phyloP scores from a whole-genome alignment of 164 flowering plant genomes.

The Nymphaea thermarum region DNA sequence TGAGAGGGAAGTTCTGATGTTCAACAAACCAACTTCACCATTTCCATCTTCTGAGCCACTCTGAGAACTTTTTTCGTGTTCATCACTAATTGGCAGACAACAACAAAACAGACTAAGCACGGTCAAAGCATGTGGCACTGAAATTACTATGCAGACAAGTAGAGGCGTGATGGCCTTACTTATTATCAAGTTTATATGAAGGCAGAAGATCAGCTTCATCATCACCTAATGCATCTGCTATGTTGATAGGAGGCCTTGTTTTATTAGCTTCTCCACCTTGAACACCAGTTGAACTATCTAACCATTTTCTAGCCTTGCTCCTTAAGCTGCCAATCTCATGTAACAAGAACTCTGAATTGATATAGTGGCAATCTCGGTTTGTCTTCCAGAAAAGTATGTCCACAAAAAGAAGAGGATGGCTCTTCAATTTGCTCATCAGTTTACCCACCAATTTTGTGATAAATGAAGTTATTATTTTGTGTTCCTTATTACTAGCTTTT shows the following conservation, averaged over 20 bases:
- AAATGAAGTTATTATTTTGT: slow-evolving; percentile 56
- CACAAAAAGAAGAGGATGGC: slow-evolving; percentile 79
- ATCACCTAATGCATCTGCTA: slow-evolving; percentile 92
- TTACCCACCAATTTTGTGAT: slow-evolving; percentile 54
- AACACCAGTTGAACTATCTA: slow-evolving; percentile 11
- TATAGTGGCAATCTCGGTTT: slow-evolving; percentile 70
- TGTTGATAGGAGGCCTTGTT: slow-evolving; percentile 17
- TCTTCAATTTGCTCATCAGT: slow-evolving; percentile 75
- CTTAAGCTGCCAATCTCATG: slow-evolving; percentile 47
- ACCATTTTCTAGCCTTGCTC: slow-evolving; percentile 30
- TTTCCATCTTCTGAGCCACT: neutral
- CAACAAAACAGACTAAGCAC: too few species aligned
- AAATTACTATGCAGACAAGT: too few species aligned
- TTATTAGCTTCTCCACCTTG: neutral
- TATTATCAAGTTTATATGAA: slow-evolving; percentile 15
- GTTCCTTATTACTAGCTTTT: slow-evolving; percentile 46
- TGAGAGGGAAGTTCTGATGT: neutral
- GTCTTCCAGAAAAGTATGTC: slow-evolving; percentile 88
- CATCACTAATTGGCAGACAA: neutral
- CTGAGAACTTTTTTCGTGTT: neutral
- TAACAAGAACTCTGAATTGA: slow-evolving; percentile 51
- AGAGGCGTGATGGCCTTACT: neutral
- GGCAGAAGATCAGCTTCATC: slow-evolving; percentile 73
- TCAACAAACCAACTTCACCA: slow-evolving; percentile 28
- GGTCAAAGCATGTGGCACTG: too few species aligned